Base-by-base conservation (phyloP, 2,329 filamentous ascomycete species). In the Didymella pinodella region DNA sequence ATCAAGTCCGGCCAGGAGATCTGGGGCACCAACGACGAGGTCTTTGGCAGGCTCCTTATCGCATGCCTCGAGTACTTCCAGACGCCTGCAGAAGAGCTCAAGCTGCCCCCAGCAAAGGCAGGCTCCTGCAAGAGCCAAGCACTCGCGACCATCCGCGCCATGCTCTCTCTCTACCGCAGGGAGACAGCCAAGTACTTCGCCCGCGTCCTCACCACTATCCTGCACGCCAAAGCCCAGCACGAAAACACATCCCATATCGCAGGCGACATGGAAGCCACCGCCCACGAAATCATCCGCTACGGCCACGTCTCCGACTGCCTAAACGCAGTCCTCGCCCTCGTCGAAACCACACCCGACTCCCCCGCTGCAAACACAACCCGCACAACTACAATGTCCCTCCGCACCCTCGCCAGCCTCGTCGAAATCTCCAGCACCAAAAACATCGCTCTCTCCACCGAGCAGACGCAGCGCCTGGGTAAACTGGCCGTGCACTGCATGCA, bases 91-190 rank as follows among this genome's bases (percentile, higher is more conserved):
- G 77, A 76, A 32, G 63, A 68, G 4, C 56, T 76, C 29, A 84
- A 83, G 45, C 74, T 87, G 0, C 70, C 85, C 4, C 77, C 86
- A 0, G 86, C 90, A 63, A 92, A 91, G 77, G 83, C 85, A 3
- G 86, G 89, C 66, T 89, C 91, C 64, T 82, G 91, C 57, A 91
- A 91, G 76, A 86, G 88, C 6, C 91, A 93, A 76, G 88, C 90
- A 20, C 80, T 93, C 11, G 86, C 88, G 1, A 91, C 90, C 1
- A 87, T 93, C 71, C 89, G 90, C 70, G 83, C 91, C 4, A 83
- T 94, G 53, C 84, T 93, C 14, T 87, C 87, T 64, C 85, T 88
- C 71, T 85, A 90, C 69, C 85, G 86, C 34, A 85, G 86, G 54
- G 83, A 82, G 62, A 91, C 91, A 66, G 83, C 85, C 60, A 85